Evolutionary conservation across 768 basidiomycete genomes (phyloP).

Genomic region (Asterophora lycoperdoides): DNA sequence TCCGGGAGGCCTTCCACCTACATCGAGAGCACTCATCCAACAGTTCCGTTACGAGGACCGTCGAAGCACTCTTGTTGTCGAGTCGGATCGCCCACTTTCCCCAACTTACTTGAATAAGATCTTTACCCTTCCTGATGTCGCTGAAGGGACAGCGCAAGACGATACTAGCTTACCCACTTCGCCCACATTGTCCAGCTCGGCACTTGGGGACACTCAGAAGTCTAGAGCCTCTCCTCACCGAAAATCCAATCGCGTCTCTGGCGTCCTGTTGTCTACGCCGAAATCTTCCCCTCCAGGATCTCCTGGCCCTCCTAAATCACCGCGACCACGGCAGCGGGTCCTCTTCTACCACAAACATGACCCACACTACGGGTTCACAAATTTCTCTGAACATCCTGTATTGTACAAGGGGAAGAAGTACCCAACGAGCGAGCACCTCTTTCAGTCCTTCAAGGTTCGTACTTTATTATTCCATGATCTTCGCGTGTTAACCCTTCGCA

Average conservation of each 20-base stretch:
- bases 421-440: slow-evolving; percentile 75
- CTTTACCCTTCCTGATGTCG: slow-evolving; percentile 33
- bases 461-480: background rate
- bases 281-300: slow-evolving; percentile 15
- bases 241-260: background rate
- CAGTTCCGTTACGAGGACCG: slow-evolving; percentile 47
- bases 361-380: slow-evolving; percentile 69
- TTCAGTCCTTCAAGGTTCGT: slow-evolving; percentile 67
- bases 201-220: background rate
- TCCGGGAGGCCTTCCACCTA: slow-evolving; percentile 26
- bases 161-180: slow-evolving; percentile 1
- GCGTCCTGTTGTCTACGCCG: background rate
- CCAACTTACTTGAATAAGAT: slow-evolving; percentile 39
- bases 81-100: slow-evolving; percentile 34
- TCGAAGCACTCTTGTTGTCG: slow-evolving; percentile 42
- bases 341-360: slow-evolving; percentile 62
- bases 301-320: slow-evolving; percentile 13
- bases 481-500: slow-evolving; percentile 5
- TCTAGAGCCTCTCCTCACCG: slow-evolving; percentile 5
- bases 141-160: slow-evolving; percentile 18
- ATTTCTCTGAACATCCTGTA: slow-evolving; percentile 67
- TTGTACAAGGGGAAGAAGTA: slow-evolving; percentile 59
- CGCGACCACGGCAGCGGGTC: slow-evolving; percentile 34
- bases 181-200: background rate
- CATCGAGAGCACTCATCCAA: slow-evolving; percentile 29